A percentile compares a stretch with the other conserved stretches of the same genome.
phyloP scores from a whole-genome alignment of 257 asterid genomes.

The Solanum lycopersicoides region DNA sequence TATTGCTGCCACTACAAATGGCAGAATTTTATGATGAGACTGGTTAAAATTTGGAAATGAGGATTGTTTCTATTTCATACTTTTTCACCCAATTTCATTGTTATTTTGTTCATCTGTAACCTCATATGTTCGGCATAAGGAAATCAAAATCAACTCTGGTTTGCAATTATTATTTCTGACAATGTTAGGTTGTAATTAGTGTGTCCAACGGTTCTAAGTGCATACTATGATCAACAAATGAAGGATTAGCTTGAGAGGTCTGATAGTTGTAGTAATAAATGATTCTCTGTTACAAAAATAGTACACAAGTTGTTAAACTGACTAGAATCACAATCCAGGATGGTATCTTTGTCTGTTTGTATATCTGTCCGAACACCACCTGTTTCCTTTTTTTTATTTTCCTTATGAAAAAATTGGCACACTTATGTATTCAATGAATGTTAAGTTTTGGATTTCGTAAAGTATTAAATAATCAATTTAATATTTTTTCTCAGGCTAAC shows the following conservation, averaged over 20 bases:
- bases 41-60: neutral
- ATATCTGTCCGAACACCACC: too few relatives aligned
- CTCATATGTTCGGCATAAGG: neutral
- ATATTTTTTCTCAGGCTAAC: too few relatives aligned
- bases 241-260: neutral
- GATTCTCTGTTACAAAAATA: neutral
- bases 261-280: neutral
- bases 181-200: neutral
- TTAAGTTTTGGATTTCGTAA: too few relatives aligned
- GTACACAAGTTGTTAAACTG: too few relatives aligned
- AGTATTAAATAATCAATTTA: too few relatives aligned
- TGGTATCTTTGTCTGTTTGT: too few relatives aligned
- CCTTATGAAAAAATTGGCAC: too few relatives aligned
- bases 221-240: neutral
- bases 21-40: neutral
- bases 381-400: too few relatives aligned
- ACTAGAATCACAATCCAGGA: too few relatives aligned
- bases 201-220: neutral
- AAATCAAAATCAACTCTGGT: neutral
- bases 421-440: too few relatives aligned
- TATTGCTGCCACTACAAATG: neutral
- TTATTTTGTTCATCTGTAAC: neutral
- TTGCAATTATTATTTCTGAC: neutral
- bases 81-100: neutral
- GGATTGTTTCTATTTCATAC: neutral